Evolutionary conservation across 2,329 filamentous ascomycete genomes (phyloP).

Genomic region (Botrytis medusae): DNA sequence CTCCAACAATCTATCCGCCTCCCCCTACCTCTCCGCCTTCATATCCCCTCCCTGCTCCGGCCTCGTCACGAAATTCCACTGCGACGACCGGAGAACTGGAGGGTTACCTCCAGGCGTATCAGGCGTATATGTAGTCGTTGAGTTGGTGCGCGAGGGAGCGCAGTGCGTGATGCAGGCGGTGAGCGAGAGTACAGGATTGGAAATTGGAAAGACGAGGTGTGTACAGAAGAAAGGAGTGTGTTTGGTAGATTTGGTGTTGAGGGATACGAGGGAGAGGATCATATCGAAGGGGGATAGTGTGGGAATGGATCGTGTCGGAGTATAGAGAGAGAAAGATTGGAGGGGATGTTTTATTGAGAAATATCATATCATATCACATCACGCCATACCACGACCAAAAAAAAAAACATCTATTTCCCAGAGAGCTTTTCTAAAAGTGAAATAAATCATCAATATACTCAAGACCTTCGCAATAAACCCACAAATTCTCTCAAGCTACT

Average conservation of each 20-base stretch:
- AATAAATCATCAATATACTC: too few species aligned
- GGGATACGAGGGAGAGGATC: too few species aligned
- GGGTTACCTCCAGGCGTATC: rapidly evolving
- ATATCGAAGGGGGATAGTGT: neutral
- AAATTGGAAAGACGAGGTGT: neutral
- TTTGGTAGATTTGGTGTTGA: neutral
- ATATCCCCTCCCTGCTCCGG: neutral
- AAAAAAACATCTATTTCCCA: too few species aligned
- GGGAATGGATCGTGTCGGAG: too few species aligned
- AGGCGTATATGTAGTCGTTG: neutral
- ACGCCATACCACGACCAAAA: too few species aligned
- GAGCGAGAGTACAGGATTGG: neutral
- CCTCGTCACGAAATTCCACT: neutral
- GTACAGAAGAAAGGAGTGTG: neutral
- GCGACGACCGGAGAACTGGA: neutral
- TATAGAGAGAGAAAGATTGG: too few species aligned
- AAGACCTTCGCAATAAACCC: neutral
- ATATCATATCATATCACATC: neutral
- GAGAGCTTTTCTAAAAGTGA: neutral
- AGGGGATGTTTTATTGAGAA: too few species aligned
- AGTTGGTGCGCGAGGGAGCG: neutral
- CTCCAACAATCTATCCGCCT: neutral
- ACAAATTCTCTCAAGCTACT: neutral
- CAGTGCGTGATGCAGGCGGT: neutral
- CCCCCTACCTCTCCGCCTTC: neutral